Evolutionary conservation across 2,329 filamentous ascomycete genomes (phyloP).

Genomic region (Scopulariopsis brevicaulis): DNA sequence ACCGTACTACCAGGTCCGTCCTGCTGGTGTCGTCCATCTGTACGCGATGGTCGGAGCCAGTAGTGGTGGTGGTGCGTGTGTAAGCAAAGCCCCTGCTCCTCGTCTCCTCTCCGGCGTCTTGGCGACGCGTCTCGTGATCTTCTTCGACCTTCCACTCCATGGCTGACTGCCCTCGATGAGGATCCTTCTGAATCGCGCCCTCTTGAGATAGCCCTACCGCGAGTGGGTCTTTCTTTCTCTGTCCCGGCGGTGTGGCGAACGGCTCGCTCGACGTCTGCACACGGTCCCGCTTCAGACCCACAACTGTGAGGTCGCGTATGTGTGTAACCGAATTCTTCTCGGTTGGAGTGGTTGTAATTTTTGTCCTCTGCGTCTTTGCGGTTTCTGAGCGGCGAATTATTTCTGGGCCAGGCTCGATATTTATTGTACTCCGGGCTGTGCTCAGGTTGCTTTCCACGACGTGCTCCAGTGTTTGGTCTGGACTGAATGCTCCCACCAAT

Average conservation of each 20-base stretch:
- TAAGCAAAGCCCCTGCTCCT: conserved; percentile 26
- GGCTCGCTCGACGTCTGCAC: neutral
- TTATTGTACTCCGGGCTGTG: neutral
- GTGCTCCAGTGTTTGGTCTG: neutral
- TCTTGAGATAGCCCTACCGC: neutral
- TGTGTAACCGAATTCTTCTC: neutral
- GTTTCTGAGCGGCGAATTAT: neutral
- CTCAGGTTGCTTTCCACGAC: neutral
- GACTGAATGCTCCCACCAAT: neutral
- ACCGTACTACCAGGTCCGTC: conserved; percentile 2
- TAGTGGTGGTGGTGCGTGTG: conserved; percentile 54
- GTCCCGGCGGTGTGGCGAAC: neutral
- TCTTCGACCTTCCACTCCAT: neutral
- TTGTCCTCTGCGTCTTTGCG: neutral
- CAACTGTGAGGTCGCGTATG: neutral
- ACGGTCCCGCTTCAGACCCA: neutral
- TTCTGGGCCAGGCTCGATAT: neutral
- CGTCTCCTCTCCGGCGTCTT: neutral
- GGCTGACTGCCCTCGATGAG: neutral
- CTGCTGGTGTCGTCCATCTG: neutral
- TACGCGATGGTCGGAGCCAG: conserved; percentile 30
- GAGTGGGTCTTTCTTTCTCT: neutral
- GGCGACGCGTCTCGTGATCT: neutral
- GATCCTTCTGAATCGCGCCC: neutral
- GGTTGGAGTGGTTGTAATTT: neutral